Evolutionary conservation across 2,329 filamentous ascomycete species (phyloP).

Genomic region (Ophiocordyceps camponoti-saundersi): DNA sequence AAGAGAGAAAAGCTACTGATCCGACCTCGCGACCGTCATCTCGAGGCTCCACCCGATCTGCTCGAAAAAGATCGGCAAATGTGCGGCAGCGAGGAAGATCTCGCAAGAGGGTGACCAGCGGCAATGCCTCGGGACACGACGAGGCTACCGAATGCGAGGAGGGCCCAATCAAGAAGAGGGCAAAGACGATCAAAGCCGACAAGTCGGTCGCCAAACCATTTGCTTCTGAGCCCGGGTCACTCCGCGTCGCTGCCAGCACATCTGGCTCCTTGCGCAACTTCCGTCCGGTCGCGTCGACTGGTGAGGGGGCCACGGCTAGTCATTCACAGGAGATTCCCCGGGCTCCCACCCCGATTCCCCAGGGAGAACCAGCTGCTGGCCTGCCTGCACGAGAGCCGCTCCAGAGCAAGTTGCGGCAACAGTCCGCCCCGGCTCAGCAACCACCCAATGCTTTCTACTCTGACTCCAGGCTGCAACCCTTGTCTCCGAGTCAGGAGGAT

Average conservation of each 20-base stretch:
- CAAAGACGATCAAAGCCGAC: conserved; percentile 56
- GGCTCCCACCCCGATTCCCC: conserved; percentile 61
- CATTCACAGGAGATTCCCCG: conserved; percentile 59
- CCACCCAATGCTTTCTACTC: conserved; percentile 26
- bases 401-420: conserved; percentile 31
- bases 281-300: conserved; percentile 47
- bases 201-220: conserved; percentile 58
- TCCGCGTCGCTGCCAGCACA: conserved; percentile 81
- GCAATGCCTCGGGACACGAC: conserved; percentile 61
- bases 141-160: conserved; percentile 46
- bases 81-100: conserved; percentile 39
- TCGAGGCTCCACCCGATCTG: conserved; percentile 32
- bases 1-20: conserved; percentile 6
- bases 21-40: conserved; percentile 40
- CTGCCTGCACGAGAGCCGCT: conserved; percentile 13
- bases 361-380: conserved; percentile 13
- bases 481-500: conserved; percentile 29
- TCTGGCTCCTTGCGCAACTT: conserved; percentile 76
- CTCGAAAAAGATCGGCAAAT: conserved; percentile 25
- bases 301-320: conserved; percentile 22
- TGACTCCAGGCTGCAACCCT: conserved; percentile 17
- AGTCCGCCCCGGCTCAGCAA: conserved; percentile 40
- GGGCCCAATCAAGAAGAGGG: conserved; percentile 47
- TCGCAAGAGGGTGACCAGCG: conserved; percentile 35
- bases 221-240: conserved; percentile 56